These are phyloP conservation scores for Chaetoceros muelleri DNA, from an alignment of 108 stramenopile genomes.

Conservation along the genomic window DNA sequence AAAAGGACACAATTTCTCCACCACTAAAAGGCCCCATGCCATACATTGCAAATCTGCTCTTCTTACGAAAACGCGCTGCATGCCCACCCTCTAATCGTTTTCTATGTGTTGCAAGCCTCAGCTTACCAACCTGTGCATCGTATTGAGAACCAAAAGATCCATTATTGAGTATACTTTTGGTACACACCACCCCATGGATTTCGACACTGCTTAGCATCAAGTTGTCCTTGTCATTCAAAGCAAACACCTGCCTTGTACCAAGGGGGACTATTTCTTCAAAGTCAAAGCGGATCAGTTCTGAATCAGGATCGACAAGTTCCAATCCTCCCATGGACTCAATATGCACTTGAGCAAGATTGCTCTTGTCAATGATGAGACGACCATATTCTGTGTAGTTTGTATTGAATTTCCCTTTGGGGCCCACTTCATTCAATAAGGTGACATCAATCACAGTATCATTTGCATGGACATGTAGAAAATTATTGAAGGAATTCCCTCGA, in stretches of 20 bases:
- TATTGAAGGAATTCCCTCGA: not conserved
- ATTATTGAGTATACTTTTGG: too few relatives aligned
- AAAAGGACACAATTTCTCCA: too few relatives aligned
- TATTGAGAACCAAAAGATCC: too few relatives aligned
- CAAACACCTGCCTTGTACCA: not conserved
- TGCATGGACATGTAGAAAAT: not conserved
- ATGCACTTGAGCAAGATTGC: not conserved
- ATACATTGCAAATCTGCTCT: too few relatives aligned
- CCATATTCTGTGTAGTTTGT: conserved; percentile 1
- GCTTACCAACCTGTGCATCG: too few relatives aligned
- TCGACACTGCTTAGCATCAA: not conserved
- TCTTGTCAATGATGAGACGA: not conserved
- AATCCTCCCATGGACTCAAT: not conserved
- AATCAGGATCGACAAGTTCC: not conserved
- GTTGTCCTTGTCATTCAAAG: not conserved
- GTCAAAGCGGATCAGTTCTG: not conserved
- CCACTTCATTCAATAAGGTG: not conserved
- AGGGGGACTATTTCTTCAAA: not conserved
- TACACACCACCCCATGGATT: not conserved
- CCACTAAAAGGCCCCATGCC: too few relatives aligned
- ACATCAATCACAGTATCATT: not conserved
- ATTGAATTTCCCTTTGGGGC: not conserved
- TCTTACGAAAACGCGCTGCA: too few relatives aligned
- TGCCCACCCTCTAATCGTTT: too few relatives aligned
- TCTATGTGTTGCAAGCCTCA: too few relatives aligned